phyloP scores from a whole-genome alignment of 2,329 filamentous ascomycete species.

The Ophiognomonia clavigignenti-juglandacearum region DNA sequence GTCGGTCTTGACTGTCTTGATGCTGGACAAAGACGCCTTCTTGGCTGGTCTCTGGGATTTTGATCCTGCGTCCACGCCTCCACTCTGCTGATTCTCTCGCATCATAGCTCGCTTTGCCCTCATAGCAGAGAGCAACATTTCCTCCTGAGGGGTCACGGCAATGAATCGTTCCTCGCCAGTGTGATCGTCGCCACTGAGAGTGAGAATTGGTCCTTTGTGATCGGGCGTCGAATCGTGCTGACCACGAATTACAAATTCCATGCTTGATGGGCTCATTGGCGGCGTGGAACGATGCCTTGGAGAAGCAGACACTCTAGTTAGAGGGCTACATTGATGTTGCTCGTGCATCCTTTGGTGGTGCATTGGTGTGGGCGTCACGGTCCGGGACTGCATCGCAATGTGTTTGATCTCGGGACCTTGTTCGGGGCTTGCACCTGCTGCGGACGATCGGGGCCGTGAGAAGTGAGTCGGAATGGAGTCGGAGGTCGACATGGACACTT shows the following conservation, averaged over 20 bases:
- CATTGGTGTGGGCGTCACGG: constrained; percentile 2
- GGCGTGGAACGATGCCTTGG: constrained; percentile 36
- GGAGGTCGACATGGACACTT: constrained; percentile 19
- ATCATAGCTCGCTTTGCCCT: constrained; percentile 53
- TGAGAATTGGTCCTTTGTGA: constrained; percentile 29
- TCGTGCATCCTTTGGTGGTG: constrained; percentile 6
- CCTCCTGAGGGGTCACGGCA: constrained; percentile 54
- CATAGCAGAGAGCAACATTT: constrained; percentile 53
- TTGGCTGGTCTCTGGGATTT: constrained; percentile 4
- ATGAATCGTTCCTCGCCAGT: constrained; percentile 41
- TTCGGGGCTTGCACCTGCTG: background rate
- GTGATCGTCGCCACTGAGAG: constrained; percentile 16
- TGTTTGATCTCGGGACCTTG: constrained; percentile 8
- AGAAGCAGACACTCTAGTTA: constrained; percentile 19
- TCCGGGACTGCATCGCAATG: constrained; percentile 13
- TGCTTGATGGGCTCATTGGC: constrained; percentile 46
- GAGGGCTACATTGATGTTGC: constrained; percentile 13
- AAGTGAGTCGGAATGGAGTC: constrained; percentile 9
- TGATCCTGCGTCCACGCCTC: background rate
- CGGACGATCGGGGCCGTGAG: constrained; percentile 8
- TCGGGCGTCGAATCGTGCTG: constrained; percentile 15
- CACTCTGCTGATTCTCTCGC: constrained; percentile 34
- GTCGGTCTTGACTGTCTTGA: constrained; percentile 10
- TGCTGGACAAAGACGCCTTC: constrained; percentile 13
- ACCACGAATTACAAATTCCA: constrained; percentile 43